Base-by-base conservation (phyloP, 768 basidiomycete genomes). In the Pleurotus tuber-regium region DNA sequence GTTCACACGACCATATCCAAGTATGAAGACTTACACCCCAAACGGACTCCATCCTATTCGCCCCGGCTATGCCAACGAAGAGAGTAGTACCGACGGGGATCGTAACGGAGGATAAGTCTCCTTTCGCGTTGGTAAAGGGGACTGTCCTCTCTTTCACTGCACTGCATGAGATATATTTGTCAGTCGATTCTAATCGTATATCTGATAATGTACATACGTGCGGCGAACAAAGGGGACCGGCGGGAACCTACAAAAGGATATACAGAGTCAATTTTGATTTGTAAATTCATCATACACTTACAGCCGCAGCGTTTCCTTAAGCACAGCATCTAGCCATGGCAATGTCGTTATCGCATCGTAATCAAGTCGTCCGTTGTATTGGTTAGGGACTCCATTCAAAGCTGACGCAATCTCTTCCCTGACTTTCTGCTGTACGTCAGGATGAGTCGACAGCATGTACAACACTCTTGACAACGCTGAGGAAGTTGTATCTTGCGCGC, bases 401-500 rank as follows among this genome's bases (percentile, higher is more conserved):
- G 65, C 66, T 9, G 54, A 54, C 2, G 55, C 61, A 24, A 76
- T 54, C 60, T 79, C 77, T 30, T 66, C 48, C 24, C 75, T 61
- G 2, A 77, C 56, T 28, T 56, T 55, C 14, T 63, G 54, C 57
- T 80, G 78, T n/a, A 70, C 56, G n/a, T 71, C 67, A 4, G 57
- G 67, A 48, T 74, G 61, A 1, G 44, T 52, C 4, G 76, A 61
- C 24, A 80, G 63, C 39, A 70, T 58, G 52, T 71, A 63, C 4
- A 79, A 60, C 30, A 73, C 68, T 1, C 77, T 70, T 11, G 72
- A 71, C 38, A 80, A 54, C 1, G 72, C 68, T 4, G 74, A 70
- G 2, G 77, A 72, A 0, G 76, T 75, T 6, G 78, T 80, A 51
- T 79, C 78, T 51, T 75, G 74, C 2, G 74, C 78, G 2, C 77